Base-by-base conservation (phyloP, 192 early-diverging fungal species). In the Lunasporangiospora selenospora region DNA sequence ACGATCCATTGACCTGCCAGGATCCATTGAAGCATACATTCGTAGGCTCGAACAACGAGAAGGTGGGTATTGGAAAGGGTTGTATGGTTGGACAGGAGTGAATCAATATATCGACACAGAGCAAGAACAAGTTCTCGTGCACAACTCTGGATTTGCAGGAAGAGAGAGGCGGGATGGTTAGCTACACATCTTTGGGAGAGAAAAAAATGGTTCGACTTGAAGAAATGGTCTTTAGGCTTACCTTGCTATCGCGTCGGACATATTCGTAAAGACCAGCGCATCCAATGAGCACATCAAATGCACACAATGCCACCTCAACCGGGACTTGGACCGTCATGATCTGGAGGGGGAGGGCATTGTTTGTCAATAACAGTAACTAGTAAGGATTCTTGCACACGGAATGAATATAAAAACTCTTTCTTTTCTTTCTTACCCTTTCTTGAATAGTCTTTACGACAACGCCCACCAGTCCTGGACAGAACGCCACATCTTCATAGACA, bases 1-100 rank as follows among this genome's bases (percentile, higher is more conserved):
- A 85, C 73, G 36, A 95, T 92, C 92, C 92, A 93, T 32, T 90
- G 79, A 9, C 89, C 90, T 30, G 84, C 62, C 18, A 93, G 55
- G 8, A 86, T 81, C 91, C 93, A 95, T 36, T 83, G 83, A 26
- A 88, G 80, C 78, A 93, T 83, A 53, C 83, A 84, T 50, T 95
- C 91, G 55, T 90, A 93, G 0, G 89, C 87, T 65, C 75, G 75
- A 0, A 90, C 86, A 63, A 93, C 88, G 21, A 90, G 56, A 3
- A 62, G 65, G 36, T 89, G 86, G 18, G 76, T 76, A 3, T 61
- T 56, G 1, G 80, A 43, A 79, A 89, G 53, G 0, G 43, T 41
- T 18, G 31, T 42, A 26, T 88, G 85, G 40, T 81, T 76, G 19
- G 63, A 45, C 12, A 93, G 54, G 38, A 89, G 59, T 0, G 66